Conservation (phyloP, 2,329 filamentous ascomycete species). For the Aureobasidium namibiae region DNA sequence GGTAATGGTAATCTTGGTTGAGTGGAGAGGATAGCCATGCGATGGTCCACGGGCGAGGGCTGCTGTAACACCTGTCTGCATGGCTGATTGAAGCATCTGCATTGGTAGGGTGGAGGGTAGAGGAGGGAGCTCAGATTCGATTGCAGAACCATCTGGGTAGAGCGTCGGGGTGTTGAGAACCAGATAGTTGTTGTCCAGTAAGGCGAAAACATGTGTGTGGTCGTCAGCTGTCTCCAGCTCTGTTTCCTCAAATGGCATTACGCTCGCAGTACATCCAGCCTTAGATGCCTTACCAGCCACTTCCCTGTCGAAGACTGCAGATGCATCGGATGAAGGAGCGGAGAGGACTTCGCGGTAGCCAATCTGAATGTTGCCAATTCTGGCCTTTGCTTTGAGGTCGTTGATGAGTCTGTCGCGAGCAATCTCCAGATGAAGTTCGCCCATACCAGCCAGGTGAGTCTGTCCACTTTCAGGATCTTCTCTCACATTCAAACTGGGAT, state of each 20-base stretch:
- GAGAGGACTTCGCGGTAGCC: conserved; percentile 83
- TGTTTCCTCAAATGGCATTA: conserved; percentile 50
- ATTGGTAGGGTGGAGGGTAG: conserved; percentile 48
- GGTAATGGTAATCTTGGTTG: conserved; percentile 60
- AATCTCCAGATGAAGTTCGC: conserved; percentile 89
- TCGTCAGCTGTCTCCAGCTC: conserved; percentile 22
- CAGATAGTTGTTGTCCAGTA: conserved; percentile 63
- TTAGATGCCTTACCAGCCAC: conserved; percentile 73
- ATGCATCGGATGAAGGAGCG: conserved; percentile 46
- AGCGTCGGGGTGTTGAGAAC: conserved; percentile 47
- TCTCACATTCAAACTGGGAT: conserved; percentile 80
- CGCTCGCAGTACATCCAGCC: conserved; percentile 61
- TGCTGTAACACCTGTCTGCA: conserved; percentile 73
- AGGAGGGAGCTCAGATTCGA: conserved; percentile 36
- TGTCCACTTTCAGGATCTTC: conserved; percentile 86
- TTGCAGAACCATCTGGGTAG: conserved; percentile 31
- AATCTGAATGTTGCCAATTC: conserved; percentile 85
- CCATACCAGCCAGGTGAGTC: conserved; percentile 92
- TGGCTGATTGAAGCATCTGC: conserved; percentile 40
- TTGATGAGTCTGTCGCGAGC: conserved; percentile 79
- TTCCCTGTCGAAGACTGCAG: conserved; percentile 64
- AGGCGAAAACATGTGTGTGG: conserved; percentile 29
- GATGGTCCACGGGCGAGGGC: conserved; percentile 79
- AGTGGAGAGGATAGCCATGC: conserved; percentile 71
- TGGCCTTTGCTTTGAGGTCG: conserved; percentile 78